Evolutionary conservation across 73 alveolate genomes (phyloP).

Genomic region (Paramecium sonneborni): DNA sequence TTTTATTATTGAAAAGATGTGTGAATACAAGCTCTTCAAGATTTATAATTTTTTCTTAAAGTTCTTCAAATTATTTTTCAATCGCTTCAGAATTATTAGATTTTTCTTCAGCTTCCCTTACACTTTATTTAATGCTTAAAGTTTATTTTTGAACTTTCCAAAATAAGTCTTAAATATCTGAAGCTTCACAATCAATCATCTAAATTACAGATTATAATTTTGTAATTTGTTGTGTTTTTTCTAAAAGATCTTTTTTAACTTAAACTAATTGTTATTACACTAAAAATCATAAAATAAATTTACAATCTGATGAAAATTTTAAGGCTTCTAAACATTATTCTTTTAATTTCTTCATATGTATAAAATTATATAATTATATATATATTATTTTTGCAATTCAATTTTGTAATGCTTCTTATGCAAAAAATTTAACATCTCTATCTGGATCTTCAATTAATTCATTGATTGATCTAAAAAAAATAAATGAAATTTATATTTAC

Average conservation of each 20-base stretch:
- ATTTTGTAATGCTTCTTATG: constrained; percentile 79
- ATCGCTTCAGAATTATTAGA: background rate
- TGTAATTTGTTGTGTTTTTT: background rate
- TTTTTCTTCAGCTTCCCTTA: background rate
- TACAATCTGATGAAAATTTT: background rate
- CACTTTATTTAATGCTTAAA: background rate
- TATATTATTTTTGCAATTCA: background rate
- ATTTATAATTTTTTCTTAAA: background rate
- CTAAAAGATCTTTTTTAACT: background rate
- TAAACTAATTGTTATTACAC: background rate
- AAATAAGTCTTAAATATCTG: background rate
- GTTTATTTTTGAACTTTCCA: background rate
- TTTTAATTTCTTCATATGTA: constrained; percentile 11
- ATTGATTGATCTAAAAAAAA: constrained; percentile 37
- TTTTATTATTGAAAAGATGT: background rate
- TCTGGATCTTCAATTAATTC: constrained; percentile 80
- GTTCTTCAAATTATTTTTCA: background rate
- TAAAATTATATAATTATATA: constrained; percentile 7
- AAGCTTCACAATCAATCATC: background rate
- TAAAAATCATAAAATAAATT: background rate
- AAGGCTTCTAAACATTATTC: background rate
- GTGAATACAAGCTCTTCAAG: background rate
- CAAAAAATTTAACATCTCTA: constrained; percentile 87
- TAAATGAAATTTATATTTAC: background rate
- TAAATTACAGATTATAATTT: background rate